Conservation (phyloP, 208 protist genomes). For the Wallacemonas sp. region DNA sequence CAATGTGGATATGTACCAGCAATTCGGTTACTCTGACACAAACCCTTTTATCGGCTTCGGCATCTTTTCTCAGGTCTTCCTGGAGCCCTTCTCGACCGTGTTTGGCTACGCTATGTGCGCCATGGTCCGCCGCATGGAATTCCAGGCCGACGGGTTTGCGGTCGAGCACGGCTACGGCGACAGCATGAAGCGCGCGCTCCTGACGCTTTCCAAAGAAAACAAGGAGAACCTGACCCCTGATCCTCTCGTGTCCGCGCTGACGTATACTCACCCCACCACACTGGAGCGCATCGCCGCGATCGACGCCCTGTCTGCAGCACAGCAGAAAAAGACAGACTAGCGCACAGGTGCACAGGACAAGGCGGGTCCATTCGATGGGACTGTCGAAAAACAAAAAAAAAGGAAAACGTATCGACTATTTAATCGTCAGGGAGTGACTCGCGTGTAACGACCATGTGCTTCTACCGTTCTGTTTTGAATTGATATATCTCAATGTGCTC, state of each 20-base stretch:
- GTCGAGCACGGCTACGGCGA: slow-evolving; percentile 48
- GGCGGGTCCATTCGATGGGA: no score
- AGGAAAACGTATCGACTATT: no score
- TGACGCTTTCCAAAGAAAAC: slow-evolving; percentile 69
- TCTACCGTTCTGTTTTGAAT: no score
- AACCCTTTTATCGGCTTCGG: slow-evolving; percentile 69
- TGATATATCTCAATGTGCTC: no score
- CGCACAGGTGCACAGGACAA: no score
- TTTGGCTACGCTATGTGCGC: slow-evolving; percentile 41
- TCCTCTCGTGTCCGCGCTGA: slow-evolving; percentile 65
- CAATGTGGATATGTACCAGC: slow-evolving; percentile 51
- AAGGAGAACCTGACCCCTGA: slow-evolving; percentile 63
- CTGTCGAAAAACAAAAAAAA: neutral
- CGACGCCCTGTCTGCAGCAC: slow-evolving; percentile 17
- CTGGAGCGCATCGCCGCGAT: slow-evolving; percentile 77
- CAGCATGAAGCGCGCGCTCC: slow-evolving; percentile 41
- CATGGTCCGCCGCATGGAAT: slow-evolving; percentile 55
- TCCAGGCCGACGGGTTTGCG: slow-evolving; percentile 75
- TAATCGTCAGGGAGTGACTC: no score
- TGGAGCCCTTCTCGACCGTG: slow-evolving; percentile 39
- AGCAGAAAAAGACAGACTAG: slow-evolving; percentile 44
- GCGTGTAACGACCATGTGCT: no score
- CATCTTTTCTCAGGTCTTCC: slow-evolving; percentile 52
- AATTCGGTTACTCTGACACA: slow-evolving; percentile 65
- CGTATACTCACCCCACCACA: slow-evolving; percentile 75